Evolutionary conservation across 768 basidiomycete species (phyloP).

Genomic region (Lepiota subincarnata): DNA sequence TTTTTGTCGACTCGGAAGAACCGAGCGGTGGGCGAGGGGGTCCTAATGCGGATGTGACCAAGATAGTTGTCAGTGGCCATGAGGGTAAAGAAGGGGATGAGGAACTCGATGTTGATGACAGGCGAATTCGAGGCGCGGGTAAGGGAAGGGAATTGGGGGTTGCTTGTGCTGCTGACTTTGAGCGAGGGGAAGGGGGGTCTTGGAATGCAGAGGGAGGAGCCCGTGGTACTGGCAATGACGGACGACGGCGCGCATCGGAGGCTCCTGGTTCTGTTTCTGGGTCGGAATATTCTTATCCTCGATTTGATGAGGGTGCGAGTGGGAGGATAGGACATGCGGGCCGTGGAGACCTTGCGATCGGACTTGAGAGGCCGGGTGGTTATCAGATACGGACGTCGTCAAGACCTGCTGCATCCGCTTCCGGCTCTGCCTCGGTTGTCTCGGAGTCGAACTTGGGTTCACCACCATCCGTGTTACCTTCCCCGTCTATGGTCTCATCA

Average conservation of each 20-base stretch:
- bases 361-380: not conserved
- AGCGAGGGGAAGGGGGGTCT: not conserved
- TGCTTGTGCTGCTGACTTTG: too few relatives aligned
- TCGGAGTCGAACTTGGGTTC: too few relatives aligned
- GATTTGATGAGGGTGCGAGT: not conserved
- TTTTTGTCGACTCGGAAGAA: conserved; percentile 6
- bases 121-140: not conserved
- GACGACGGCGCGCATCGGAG: not conserved
- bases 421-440: too few relatives aligned
- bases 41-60: conserved; percentile 6
- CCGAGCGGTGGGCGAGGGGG: not conserved
- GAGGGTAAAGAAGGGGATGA: not conserved
- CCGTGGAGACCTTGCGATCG: not conserved
- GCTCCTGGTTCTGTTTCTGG: not conserved
- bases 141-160: not conserved
- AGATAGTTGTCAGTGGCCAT: conserved; percentile 2
- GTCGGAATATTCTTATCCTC: not conserved
- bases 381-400: not conserved
- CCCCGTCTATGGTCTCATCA: too few relatives aligned
- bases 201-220: not conserved
- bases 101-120: not conserved
- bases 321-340: not conserved
- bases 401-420: too few relatives aligned
- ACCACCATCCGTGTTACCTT: too few relatives aligned
- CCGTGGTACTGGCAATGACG: not conserved